Percentiles rank a stretch among this genome's conserved stretches.
Evolutionary conservation across 257 asterid genomes (phyloP).

Genomic region (Avicennia marina): DNA sequence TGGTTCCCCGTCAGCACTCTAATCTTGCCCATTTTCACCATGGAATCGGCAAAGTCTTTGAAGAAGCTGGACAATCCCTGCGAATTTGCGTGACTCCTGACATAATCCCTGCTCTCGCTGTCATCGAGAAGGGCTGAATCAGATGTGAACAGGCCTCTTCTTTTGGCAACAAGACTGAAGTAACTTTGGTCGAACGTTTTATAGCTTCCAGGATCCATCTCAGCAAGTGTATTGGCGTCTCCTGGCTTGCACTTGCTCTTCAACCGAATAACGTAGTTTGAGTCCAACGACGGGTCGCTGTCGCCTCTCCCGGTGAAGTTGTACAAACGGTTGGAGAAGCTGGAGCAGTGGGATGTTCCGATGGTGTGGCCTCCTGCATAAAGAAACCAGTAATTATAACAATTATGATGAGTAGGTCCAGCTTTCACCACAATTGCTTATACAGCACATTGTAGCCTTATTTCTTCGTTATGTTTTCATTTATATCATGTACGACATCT

Average conservation of each 20-base stretch:
- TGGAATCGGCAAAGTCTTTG: constrained; percentile 37
- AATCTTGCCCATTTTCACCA: constrained; percentile 52
- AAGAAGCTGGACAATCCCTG: constrained; percentile 26
- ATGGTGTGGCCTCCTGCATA: constrained; percentile 55
- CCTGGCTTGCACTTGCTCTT: constrained; percentile 31
- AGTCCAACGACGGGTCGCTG: constrained; percentile 49
- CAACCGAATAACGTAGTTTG: constrained; percentile 33
- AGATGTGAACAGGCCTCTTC: constrained; percentile 42
- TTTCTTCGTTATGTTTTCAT: too few relatives aligned
- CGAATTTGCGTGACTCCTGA: constrained; percentile 18
- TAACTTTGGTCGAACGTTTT: constrained; percentile 35
- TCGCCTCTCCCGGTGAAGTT: constrained; percentile 65
- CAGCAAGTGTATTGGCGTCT: constrained; percentile 37
- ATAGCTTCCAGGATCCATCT: constrained; percentile 63
- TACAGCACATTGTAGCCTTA: too few relatives aligned
- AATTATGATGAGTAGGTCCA: too few relatives aligned
- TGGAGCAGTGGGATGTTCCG: constrained; percentile 46
- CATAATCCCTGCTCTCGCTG: constrained; percentile 27
- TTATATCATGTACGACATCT: too few relatives aligned
- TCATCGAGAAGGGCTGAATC: constrained; percentile 52
- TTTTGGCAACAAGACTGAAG: constrained; percentile 33
- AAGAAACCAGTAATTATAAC: too few relatives aligned
- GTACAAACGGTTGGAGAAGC: constrained; percentile 49
- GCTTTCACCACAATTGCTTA: too few relatives aligned
- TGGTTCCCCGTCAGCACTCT: constrained; percentile 44